Evolutionary conservation across 192 early-diverging fungal species (phyloP), one percentile per base, ranked within the genome.

Genomic region (Jimgerdemannia flammicorona): DNA sequence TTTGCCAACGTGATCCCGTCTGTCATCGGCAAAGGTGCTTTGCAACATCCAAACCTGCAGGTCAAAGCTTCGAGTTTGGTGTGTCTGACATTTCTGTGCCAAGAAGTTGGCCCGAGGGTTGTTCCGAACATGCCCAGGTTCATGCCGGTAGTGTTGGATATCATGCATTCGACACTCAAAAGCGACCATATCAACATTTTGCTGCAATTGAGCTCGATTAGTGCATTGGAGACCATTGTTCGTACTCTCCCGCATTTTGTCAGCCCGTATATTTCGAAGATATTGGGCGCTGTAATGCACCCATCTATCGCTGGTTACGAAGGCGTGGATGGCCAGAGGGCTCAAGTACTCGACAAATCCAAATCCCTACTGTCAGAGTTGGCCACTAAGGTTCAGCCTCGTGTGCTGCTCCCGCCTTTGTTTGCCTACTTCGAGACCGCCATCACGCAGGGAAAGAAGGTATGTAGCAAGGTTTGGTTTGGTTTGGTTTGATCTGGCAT

Each of bases 61-160:
- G 74, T 88, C 43, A 79, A 86, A 74, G 82, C 83, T 4, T 84
- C 83, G 0, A 86, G 85, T 79, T 68, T 94, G 68, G 88, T 88
- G 40, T 88, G 87, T 74, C 70, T 94, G 11, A 84, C 90, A 4
- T 79, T 90, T 39, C 79, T 88, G 64, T 83, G 89, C 79, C 83
- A 84, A 69, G 90, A 91, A 72, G 86, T 97, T 39, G 95, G 94
- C 39, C 78, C 94, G 64, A 90, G 94, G 43, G 84, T 91, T 18
- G 87, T 97, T 17, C 93, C 96, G 4, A 86, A 81, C 76, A 79
- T 98, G 72, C 93, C 94, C 71, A 91, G 93, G 82, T 93, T 95
- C 67, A 90, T 98, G 87, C 95, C 93, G 42, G 71, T 84, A 29
- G 86, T 95, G 18, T 84, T 96, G 63, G 84, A 90, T 44, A 85